phyloP scores from a whole-genome alignment of 306 rosid species.

The Inga oerstediana region DNA sequence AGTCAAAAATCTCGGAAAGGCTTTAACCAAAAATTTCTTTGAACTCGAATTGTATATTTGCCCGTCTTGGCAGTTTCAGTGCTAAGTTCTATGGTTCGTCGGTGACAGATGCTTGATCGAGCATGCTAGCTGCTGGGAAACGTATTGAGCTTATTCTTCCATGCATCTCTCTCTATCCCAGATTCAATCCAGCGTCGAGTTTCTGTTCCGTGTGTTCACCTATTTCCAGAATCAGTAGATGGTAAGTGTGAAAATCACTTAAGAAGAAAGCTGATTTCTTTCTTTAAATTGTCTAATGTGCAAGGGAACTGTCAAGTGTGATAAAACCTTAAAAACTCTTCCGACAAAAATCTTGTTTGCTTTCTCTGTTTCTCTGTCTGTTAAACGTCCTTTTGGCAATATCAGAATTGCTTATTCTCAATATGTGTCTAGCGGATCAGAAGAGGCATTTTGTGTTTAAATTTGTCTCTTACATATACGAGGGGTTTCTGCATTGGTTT shows the following conservation, averaged over 20 bases:
- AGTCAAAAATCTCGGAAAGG: neutral
- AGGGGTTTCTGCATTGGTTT: neutral
- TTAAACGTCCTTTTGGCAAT: neutral
- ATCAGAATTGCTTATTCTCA: neutral
- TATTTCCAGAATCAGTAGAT: neutral
- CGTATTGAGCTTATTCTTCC: neutral
- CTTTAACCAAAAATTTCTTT: neutral
- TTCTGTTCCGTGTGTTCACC: neutral
- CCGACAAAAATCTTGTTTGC: neutral
- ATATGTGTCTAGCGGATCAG: neutral
- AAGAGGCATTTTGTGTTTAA: neutral
- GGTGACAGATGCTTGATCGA: neutral
- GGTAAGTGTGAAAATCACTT: conserved; percentile 24
- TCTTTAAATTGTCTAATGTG: neutral
- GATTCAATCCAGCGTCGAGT: neutral
- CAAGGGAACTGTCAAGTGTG: neutral
- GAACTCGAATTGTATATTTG: neutral
- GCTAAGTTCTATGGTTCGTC: neutral
- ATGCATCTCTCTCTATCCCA: conserved; percentile 19
- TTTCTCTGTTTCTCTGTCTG: neutral
- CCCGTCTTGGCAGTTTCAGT: neutral
- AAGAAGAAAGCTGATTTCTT: neutral
- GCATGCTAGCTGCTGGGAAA: conserved; percentile 24
- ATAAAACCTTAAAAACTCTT: neutral
- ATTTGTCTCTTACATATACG: neutral